phyloP scores from a whole-genome alignment of 441 rosid species.

The Eutrema salsugineum region DNA sequence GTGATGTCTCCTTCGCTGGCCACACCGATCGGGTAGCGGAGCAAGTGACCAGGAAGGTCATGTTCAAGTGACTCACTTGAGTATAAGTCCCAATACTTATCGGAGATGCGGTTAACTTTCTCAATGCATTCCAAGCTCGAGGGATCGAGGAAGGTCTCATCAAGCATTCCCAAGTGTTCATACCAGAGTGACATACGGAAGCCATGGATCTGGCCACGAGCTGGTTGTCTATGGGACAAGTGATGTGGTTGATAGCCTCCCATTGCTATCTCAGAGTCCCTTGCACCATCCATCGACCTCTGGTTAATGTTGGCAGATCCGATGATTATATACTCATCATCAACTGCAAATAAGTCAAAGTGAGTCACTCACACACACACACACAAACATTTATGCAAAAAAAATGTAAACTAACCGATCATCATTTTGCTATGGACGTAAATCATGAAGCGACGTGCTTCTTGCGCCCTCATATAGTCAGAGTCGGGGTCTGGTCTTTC shows the following conservation, averaged over 20 bases:
- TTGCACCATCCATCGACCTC: conserved; percentile 98
- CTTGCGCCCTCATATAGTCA: conserved; percentile 81
- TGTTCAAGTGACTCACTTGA: conserved; percentile 77
- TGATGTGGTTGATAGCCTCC: conserved; percentile 97
- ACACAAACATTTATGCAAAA: background rate
- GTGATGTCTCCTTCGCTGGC: conserved; percentile 64
- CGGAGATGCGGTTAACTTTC: conserved; percentile 77
- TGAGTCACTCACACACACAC: background rate
- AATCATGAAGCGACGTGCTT: conserved; percentile 95
- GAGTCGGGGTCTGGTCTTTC: conserved; percentile 84
- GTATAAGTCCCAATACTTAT: conserved; percentile 90
- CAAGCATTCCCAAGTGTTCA: conserved; percentile 94
- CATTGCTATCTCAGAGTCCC: conserved; percentile 99
- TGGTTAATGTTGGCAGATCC: conserved; percentile 99
- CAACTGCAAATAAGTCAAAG: conserved; percentile 56
- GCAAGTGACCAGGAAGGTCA: conserved; percentile 95
- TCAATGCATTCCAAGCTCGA: conserved; percentile 60
- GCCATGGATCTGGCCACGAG: conserved; percentile 94
- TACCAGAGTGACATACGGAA: conserved; percentile 97
- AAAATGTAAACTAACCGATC: conserved; percentile 58
- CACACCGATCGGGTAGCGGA: conserved; percentile 82
- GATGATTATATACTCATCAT: conserved; percentile 87
- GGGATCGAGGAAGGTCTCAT: conserved; percentile 74
- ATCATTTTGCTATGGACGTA: conserved; percentile 98
- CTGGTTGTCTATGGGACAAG: conserved; percentile 74